Percentiles rank a stretch among this genome's conserved stretches.
Evolutionary conservation across 495 filamentous ascomycete species (phyloP).

Genomic region (Daldinia grandis): DNA sequence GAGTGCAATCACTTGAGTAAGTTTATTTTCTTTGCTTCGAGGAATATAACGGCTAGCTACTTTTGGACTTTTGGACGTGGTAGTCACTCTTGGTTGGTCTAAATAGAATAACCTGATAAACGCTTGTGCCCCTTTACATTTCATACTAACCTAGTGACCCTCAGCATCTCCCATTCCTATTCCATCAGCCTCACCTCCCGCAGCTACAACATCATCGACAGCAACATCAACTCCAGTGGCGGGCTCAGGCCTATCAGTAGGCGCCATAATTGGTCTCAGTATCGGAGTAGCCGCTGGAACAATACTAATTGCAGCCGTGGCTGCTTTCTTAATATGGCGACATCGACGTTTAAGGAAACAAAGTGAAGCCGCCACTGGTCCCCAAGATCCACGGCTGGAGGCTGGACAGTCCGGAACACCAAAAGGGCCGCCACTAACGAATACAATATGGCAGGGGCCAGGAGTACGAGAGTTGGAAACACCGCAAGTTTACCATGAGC

Average conservation of each 20-base stretch:
- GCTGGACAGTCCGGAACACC: not conserved
- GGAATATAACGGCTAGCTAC: not conserved
- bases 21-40: not conserved
- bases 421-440: slow-evolving; percentile 2
- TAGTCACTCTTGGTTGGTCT: not conserved
- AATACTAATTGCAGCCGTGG: slow-evolving; percentile 15
- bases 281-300: slow-evolving; percentile 21
- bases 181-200: slow-evolving; percentile 16
- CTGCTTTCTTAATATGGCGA: slow-evolving; percentile 21
- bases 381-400: slow-evolving; percentile 13
- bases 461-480: slow-evolving; percentile 20
- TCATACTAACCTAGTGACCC: slow-evolving; percentile 3
- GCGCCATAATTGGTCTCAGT: slow-evolving; percentile 32
- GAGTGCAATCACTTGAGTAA: slow-evolving; percentile 48
- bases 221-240: slow-evolving; percentile 12
- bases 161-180: slow-evolving; percentile 10
- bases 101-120: not conserved
- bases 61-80: not conserved
- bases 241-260: slow-evolving; percentile 17
- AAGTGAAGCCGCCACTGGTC: not conserved
- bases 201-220: slow-evolving; percentile 1
- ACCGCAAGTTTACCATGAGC: slow-evolving; percentile 26
- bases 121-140: not conserved
- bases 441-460: slow-evolving; percentile 31
- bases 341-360: slow-evolving; percentile 10